Evolutionary conservation across 306 rosid species (phyloP).

Genomic region (Inga leiocalycina): DNA sequence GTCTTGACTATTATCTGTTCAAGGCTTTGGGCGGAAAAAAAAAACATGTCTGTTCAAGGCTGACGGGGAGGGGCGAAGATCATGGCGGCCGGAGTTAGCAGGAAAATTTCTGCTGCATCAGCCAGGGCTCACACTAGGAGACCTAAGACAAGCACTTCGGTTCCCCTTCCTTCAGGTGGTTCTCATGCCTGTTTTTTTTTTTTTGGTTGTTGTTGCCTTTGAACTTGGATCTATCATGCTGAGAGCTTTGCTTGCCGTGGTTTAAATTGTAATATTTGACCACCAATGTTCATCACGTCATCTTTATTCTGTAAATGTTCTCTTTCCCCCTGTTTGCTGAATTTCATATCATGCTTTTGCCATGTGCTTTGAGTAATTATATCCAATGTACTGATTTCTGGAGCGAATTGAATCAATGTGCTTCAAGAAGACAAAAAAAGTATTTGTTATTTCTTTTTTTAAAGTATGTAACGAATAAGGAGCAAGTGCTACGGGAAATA

Average conservation of each 20-base stretch:
- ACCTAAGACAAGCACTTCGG: slow-evolving; percentile 49
- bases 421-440: background rate
- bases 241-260: too few species aligned
- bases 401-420: background rate
- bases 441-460: too few species aligned
- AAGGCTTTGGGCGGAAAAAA: background rate
- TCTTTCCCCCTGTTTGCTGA: too few species aligned
- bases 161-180: slow-evolving; percentile 60
- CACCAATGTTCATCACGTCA: too few species aligned
- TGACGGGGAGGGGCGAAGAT: background rate
- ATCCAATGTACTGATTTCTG: background rate
- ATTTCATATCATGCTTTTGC: too few species aligned
- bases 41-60: background rate
- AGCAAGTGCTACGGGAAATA: background rate
- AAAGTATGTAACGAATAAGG: too few species aligned
- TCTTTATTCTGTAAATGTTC: too few species aligned
- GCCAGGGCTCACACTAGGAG: slow-evolving; percentile 80
- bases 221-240: too few species aligned
- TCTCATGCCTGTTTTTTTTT: background rate
- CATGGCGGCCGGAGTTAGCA: slow-evolving; percentile 64
- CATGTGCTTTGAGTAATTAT: background rate
- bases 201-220: background rate
- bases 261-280: too few species aligned
- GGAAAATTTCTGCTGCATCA: slow-evolving; percentile 81
- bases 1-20: background rate